Evolutionary conservation across 345 rosid species (phyloP).

Genomic region (Mallotus nudiflorus): DNA sequence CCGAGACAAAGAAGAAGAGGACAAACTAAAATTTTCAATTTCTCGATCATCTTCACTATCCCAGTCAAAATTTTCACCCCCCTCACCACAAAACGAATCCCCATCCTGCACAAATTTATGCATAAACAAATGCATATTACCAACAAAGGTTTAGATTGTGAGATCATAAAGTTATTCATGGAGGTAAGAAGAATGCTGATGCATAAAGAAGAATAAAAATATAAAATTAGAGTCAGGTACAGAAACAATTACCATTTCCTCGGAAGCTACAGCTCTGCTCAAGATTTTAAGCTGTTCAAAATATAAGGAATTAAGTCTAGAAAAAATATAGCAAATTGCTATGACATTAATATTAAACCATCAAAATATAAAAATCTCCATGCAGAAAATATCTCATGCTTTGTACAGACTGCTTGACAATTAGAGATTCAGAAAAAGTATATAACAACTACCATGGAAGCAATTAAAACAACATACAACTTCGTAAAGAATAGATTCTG

Average conservation of each 20-base stretch:
- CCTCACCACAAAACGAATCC: constrained; percentile 36
- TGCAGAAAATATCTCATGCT: neutral
- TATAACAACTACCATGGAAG: neutral
- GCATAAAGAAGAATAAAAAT: neutral
- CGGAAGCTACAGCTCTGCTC: neutral
- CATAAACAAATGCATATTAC: neutral
- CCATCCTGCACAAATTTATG: constrained; percentile 33
- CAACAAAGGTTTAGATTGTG: neutral
- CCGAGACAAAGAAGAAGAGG: constrained; percentile 30
- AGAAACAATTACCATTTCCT: constrained; percentile 3
- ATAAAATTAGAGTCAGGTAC: neutral
- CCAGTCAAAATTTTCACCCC: constrained; percentile 51
- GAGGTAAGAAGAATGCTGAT: neutral
- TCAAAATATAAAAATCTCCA: neutral
- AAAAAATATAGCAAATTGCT: neutral
- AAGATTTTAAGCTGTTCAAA: constrained; percentile 11
- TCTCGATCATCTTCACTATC: constrained; percentile 69
- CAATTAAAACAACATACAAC: neutral
- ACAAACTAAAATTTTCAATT: constrained; percentile 35
- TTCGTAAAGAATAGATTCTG: neutral
- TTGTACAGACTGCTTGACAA: too few relatives aligned
- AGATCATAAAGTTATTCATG: neutral
- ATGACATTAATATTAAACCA: neutral
- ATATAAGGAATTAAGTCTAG: neutral
- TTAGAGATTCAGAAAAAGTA: neutral